These are phyloP conservation scores for Saturnispora sekii DNA, from an alignment of 805 yeast species.

Conservation along the genomic window DNA sequence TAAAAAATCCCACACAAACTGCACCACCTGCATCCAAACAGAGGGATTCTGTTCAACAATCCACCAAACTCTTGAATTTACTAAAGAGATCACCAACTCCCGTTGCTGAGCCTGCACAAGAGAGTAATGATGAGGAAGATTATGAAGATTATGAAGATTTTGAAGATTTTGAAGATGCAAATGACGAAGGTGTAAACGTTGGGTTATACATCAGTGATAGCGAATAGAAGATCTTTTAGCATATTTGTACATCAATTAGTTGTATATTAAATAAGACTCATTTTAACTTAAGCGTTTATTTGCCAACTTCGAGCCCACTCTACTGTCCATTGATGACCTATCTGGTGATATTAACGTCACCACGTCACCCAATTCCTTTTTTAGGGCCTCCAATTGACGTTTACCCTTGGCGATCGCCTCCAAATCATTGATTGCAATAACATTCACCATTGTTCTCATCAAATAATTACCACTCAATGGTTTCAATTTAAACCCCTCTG, in stretches of 20 bases:
- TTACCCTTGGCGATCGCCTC: conserved; percentile 60
- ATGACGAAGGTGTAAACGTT: conserved; percentile 13
- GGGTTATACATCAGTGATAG: conserved; percentile 9
- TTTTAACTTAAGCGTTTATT: background rate
- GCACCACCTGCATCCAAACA: background rate
- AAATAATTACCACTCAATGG: conserved; percentile 22
- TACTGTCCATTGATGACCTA: conserved; percentile 70
- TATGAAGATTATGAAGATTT: conserved; percentile 17
- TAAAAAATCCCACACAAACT: no score
- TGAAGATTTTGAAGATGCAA: conserved; percentile 14
- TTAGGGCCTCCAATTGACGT: conserved; percentile 49
- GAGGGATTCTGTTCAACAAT: background rate
- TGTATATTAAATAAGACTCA: conserved; percentile 2
- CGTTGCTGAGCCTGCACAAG: conserved; percentile 8
- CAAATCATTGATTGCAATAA: conserved; percentile 63
- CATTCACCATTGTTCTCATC: conserved; percentile 60
- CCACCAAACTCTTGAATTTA: conserved; percentile 1
- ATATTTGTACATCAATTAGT: background rate
- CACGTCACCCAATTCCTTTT: conserved; percentile 57
- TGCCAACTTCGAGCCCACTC: conserved; percentile 34
- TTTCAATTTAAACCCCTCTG: background rate
- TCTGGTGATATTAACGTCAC: conserved; percentile 67
- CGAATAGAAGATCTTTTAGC: background rate
- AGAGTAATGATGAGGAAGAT: conserved; percentile 11
- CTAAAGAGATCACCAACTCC: conserved; percentile 3